Percentiles rank a stretch among this genome's conserved stretches.
These are phyloP conservation scores for Pythium monospermum DNA, from an alignment of 352 stramenopile species.

Conservation along the genomic window DNA sequence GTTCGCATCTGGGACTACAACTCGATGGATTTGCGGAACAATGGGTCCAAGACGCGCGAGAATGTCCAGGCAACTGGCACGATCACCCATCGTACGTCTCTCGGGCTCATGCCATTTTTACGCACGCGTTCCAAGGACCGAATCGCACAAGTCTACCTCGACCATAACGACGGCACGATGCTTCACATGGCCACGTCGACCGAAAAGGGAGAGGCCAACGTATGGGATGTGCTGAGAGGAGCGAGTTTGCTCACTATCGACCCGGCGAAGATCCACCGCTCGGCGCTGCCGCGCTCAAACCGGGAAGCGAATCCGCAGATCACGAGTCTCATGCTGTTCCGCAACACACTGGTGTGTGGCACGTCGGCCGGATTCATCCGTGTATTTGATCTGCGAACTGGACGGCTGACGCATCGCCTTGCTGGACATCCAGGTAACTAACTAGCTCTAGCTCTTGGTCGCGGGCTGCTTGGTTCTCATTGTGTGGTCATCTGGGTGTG, in stretches of 20 bases:
- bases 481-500: constrained; percentile 6
- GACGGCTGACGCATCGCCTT: constrained; percentile 73
- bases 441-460: too few species aligned
- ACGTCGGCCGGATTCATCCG: constrained; percentile 86
- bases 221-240: constrained; percentile 85
- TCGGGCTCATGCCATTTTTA: constrained; percentile 84
- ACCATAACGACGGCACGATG: constrained; percentile 76
- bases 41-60: constrained; percentile 39
- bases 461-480: not conserved
- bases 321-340: constrained; percentile 84
- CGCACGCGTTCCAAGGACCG: constrained; percentile 74
- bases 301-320: constrained; percentile 68
- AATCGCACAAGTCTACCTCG: constrained; percentile 72
- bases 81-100: constrained; percentile 68
- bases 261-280: constrained; percentile 80
- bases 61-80: constrained; percentile 56
- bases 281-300: constrained; percentile 60
- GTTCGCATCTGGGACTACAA: constrained; percentile 85
- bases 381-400: constrained; percentile 81
- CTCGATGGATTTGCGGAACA: constrained; percentile 45
- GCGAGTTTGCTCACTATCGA: constrained; percentile 79
- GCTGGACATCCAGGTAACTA: constrained; percentile 76
- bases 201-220: constrained; percentile 82
- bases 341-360: constrained; percentile 82
- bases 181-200: constrained; percentile 79